Evolutionary conservation across 2,329 filamentous ascomycete genomes (phyloP).

Genomic region (Xylariales sp.): DNA sequence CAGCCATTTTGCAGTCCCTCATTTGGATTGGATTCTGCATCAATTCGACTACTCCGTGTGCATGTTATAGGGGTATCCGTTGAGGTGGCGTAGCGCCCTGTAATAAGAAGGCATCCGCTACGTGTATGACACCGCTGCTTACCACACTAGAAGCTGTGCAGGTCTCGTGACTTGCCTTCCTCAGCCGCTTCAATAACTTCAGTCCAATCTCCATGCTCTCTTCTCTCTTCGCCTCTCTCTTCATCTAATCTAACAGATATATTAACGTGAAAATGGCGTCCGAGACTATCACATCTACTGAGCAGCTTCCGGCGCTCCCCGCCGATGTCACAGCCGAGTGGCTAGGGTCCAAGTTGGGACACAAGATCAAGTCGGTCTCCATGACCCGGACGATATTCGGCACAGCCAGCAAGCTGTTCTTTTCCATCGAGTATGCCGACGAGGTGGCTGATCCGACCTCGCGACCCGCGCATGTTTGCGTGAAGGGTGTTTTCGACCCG

Average conservation of each 20-base stretch:
- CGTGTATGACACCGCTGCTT: no score
- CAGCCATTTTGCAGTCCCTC: no score
- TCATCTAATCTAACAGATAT: neutral
- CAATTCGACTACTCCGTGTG: no score
- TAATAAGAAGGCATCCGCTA: no score
- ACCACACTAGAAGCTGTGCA: no score
- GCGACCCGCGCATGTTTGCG: conserved; percentile 24
- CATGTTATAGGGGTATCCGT: no score
- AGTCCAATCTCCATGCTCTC: neutral
- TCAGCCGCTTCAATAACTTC: neutral
- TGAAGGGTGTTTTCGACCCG: conserved; percentile 35
- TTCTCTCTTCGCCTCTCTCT: neutral
- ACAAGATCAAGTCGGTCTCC: conserved; percentile 20
- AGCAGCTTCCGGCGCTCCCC: conserved; percentile 18
- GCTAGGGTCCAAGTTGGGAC: conserved; percentile 22
- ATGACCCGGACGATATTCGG: conserved; percentile 19
- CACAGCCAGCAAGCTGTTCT: conserved; percentile 26
- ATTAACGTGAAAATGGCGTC: neutral
- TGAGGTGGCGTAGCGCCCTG: no score
- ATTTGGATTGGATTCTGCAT: no score
- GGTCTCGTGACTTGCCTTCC: neutral
- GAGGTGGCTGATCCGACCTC: conserved; percentile 10
- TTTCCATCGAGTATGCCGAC: conserved; percentile 18
- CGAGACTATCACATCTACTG: neutral
- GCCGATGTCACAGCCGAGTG: conserved; percentile 21